Conservation (phyloP, 306 rosid species). For the Alnus glutinosa region DNA sequence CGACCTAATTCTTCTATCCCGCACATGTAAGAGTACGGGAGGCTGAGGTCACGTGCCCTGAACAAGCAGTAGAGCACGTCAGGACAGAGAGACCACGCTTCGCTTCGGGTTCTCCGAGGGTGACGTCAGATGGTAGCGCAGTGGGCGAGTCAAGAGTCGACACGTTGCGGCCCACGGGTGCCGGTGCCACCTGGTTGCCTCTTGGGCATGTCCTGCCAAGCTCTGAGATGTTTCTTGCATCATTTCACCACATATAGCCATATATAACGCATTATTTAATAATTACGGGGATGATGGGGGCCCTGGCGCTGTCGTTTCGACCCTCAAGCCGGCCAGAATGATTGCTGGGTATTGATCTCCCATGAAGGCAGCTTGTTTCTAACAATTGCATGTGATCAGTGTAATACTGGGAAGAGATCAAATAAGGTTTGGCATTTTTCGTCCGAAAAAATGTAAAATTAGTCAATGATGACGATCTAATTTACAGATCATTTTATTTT, state of each 20-base stretch:
- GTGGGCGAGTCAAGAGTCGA: background rate
- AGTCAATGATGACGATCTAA: no score
- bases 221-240: background rate
- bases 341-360: conserved; percentile 17
- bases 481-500: no score
- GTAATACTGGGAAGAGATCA: background rate
- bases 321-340: background rate
- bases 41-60: background rate
- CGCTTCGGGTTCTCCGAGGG: background rate
- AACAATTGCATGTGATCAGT: background rate
- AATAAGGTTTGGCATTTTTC: no score
- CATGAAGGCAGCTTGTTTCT: conserved; percentile 2
- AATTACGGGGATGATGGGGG: background rate
- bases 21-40: background rate
- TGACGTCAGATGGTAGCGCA: background rate
- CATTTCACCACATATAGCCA: background rate
- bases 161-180: background rate
- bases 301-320: background rate
- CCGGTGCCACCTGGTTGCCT: background rate
- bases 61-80: background rate
- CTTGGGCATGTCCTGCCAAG: background rate
- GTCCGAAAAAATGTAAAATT: no score
- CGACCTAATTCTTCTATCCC: background rate
- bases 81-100: no score
- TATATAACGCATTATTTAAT: background rate